Evolutionary conservation across 441 rosid species (phyloP).

Genomic region (Raphanus hybrid): DNA sequence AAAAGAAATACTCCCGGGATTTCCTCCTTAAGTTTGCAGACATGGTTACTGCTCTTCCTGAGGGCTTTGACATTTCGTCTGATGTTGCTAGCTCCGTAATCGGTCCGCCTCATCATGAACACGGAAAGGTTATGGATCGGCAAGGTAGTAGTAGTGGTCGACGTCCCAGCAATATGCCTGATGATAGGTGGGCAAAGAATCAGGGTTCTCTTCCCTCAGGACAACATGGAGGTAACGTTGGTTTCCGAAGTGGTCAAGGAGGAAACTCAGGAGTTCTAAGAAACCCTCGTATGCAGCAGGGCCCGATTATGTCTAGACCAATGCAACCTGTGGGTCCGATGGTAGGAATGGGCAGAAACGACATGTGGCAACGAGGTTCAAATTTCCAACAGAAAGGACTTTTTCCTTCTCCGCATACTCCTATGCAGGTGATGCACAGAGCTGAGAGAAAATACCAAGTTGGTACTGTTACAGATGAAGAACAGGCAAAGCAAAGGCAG

Average conservation of each 20-base stretch:
- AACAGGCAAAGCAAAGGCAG: slow-evolving; percentile 83
- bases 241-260: slow-evolving; percentile 76
- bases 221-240: slow-evolving; percentile 59
- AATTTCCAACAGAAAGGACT: slow-evolving; percentile 77
- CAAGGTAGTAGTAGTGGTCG: slow-evolving; percentile 60
- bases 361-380: slow-evolving; percentile 86
- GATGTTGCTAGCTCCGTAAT: slow-evolving; percentile 63
- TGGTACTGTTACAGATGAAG: slow-evolving; percentile 80
- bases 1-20: slow-evolving; percentile 92
- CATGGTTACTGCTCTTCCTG: slow-evolving; percentile 73
- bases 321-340: slow-evolving; percentile 72
- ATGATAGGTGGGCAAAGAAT: slow-evolving; percentile 74
- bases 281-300: slow-evolving; percentile 72
- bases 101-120: slow-evolving; percentile 55
- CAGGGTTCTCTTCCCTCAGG: slow-evolving; percentile 59
- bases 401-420: slow-evolving; percentile 88
- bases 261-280: slow-evolving; percentile 78
- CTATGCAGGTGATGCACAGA: slow-evolving; percentile 83
- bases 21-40: slow-evolving; percentile 85
- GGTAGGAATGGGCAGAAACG: slow-evolving; percentile 71
- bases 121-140: slow-evolving; percentile 74
- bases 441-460: slow-evolving; percentile 95
- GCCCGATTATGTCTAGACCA: slow-evolving; percentile 74
- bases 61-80: slow-evolving; percentile 56
- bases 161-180: slow-evolving; percentile 62